A percentile compares a stretch with the other conserved stretches of the same genome.
Evolutionary conservation across 352 stramenopile species (phyloP).

Genomic region (Phytophthora uliginosa): DNA sequence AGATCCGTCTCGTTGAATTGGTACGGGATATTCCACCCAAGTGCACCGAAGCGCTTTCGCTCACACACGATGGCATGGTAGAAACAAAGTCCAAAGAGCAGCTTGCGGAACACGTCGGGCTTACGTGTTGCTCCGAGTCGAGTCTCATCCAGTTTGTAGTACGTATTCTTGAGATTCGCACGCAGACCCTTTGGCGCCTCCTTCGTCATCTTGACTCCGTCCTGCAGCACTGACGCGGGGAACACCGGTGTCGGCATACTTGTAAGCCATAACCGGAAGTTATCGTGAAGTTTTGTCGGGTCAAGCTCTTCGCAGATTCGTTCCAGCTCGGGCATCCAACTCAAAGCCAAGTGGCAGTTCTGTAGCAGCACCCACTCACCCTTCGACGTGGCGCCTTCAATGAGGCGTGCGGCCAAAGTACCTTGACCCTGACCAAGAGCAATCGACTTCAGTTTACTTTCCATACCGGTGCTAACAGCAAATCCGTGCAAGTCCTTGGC

Average conservation of each 20-base stretch:
- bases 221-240: constrained; percentile 95
- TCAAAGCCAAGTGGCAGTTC: constrained; percentile 96
- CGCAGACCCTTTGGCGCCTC: constrained; percentile 95
- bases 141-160: constrained; percentile 95
- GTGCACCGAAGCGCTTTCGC: constrained; percentile 94
- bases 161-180: constrained; percentile 96
- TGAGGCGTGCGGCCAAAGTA: constrained; percentile 91
- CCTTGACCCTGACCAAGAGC: constrained; percentile 95
- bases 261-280: constrained; percentile 98
- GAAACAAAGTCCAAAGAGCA: constrained; percentile 95
- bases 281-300: constrained; percentile 86
- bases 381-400: constrained; percentile 87
- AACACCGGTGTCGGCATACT: constrained; percentile 89
- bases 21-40: constrained; percentile 98
- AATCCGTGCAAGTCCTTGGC: constrained; percentile 95
- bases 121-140: constrained; percentile 90
- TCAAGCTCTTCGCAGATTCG: constrained; percentile 95
- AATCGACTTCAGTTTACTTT: constrained; percentile 93
- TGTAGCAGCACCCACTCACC: constrained; percentile 97
- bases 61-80: constrained; percentile 95
- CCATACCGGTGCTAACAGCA: constrained; percentile 85
- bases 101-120: constrained; percentile 92
- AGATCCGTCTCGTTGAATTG: constrained; percentile 98
- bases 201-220: constrained; percentile 98
- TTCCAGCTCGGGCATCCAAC: constrained; percentile 96